phyloP scores from a whole-genome alignment of 164 flowering plant genomes.

The Brasenia schreberi region DNA sequence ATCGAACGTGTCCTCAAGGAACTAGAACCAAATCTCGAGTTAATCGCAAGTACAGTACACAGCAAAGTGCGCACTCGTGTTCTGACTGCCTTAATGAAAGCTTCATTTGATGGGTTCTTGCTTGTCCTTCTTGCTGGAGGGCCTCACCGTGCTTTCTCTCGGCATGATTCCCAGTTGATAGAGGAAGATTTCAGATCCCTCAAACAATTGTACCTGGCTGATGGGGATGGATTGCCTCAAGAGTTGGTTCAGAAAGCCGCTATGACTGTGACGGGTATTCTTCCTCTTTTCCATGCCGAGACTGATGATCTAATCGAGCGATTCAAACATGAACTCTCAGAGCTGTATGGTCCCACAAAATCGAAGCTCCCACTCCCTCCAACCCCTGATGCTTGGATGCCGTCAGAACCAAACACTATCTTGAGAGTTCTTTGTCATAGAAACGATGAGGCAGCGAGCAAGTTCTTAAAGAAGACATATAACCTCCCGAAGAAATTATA shows the following conservation, averaged over 20 bases:
- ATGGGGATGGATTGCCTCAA: constrained; percentile 76
- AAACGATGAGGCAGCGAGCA: constrained; percentile 52
- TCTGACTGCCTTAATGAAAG: constrained; percentile 71
- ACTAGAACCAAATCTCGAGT: constrained; percentile 50
- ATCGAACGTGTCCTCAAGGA: constrained; percentile 63
- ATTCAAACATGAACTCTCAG: constrained; percentile 21
- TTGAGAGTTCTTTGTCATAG: constrained; percentile 63
- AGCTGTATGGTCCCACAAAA: constrained; percentile 17
- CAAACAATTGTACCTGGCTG: constrained; percentile 55
- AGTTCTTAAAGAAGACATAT: constrained; percentile 69
- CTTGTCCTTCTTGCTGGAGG: constrained; percentile 85
- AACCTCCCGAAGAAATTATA: constrained; percentile 59
- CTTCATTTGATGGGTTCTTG: constrained; percentile 78
- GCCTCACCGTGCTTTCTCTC: constrained; percentile 51
- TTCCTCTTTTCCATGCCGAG: constrained; percentile 36
- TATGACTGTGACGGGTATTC: constrained; percentile 26
- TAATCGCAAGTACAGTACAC: constrained; percentile 45
- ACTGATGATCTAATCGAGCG: constrained; percentile 45
- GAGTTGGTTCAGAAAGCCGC: constrained; percentile 70
- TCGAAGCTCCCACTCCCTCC: constrained; percentile 64
- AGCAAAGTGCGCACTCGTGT: constrained; percentile 52
- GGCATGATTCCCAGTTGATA: constrained; percentile 41
- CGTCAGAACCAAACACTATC: constrained; percentile 65
- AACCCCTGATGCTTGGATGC: constrained; percentile 65
- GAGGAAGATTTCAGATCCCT: constrained; percentile 72